These are phyloP conservation scores for Fusarium xylarioides DNA, from an alignment of 2,329 filamentous ascomycete species.

Conservation along the genomic window DNA sequence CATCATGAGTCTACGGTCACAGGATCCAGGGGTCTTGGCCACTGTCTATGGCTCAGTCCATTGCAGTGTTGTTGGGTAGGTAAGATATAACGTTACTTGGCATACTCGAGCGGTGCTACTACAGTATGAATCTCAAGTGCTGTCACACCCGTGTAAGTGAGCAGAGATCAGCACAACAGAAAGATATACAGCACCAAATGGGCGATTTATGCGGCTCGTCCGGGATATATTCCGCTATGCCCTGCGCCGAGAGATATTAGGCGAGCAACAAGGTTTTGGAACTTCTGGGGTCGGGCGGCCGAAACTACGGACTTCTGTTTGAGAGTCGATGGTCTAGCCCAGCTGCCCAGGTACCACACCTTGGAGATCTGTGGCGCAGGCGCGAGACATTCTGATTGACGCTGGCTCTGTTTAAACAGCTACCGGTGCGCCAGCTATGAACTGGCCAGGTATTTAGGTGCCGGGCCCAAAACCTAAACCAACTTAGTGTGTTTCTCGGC, in stretches of 20 bases:
- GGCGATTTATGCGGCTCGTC: constrained; percentile 15
- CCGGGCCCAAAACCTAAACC: constrained; percentile 14
- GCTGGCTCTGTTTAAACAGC: constrained; percentile 12
- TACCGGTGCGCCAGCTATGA: neutral
- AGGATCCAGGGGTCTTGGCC: constrained; percentile 16
- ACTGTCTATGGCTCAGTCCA: neutral
- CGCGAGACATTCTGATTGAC: constrained; percentile 5
- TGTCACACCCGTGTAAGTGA: constrained; percentile 1
- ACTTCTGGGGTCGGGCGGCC: constrained; percentile 22
- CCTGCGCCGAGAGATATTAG: constrained; percentile 7
- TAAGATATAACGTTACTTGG: neutral
- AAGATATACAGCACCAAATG: neutral
- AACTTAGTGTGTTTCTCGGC: constrained; percentile 26
- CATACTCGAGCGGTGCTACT: neutral
- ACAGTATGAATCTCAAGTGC: neutral
- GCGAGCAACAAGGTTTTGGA: constrained; percentile 8
- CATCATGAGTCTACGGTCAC: constrained; percentile 13
- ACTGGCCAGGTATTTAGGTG: constrained; percentile 12
- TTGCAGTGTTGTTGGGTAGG: neutral
- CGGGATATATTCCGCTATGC: constrained; percentile 28
- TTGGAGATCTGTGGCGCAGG: constrained; percentile 31
- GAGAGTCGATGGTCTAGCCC: neutral
- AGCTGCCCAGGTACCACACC: constrained; percentile 6
- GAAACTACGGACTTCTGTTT: constrained; percentile 4
- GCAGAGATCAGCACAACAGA: constrained; percentile 21